Evolutionary conservation across 176 grass and related monocot genomes (phyloP), one percentile per base, ranked within the genome.

Genomic region (Rhipidocladum racemiflorum): DNA sequence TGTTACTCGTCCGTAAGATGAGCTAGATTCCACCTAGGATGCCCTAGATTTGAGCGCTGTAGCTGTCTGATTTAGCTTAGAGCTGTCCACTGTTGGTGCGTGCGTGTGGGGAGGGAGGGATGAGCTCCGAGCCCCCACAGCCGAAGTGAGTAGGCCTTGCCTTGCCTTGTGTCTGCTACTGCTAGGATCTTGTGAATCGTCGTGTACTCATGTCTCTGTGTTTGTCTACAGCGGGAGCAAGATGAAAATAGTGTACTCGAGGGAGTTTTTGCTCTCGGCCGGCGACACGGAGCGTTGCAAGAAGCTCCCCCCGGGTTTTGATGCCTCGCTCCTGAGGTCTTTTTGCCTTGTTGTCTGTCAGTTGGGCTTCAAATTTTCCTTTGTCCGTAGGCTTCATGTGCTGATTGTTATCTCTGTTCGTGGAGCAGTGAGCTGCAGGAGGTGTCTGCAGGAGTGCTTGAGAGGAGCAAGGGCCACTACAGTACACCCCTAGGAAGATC

Each of bases 201-300:
- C 69, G 34, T 72, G 13, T 79, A 57, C 17, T 80, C 21, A 32
- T 16, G 5, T 61, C 20, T 28, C 12, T 49, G 25, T 64, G 30
- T 39, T 77, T 57, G 17, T 71, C 6, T n/a, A 7, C 70, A 61
- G 10, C 68, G 85, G 89, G 79, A 79, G 85, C 82, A 88, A 83
- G 48, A 78, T 57, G 56, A 90, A 61, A 81, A 82, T 77, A 61
- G 87, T 56, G 3, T 99, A 95, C 85, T 86, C 92, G 6, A 99
- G 85, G 83, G 96, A 99, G 14, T 90, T 90, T 23, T 83, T 99
- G 25, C 45, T 99, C 78, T 88, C 91, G 40, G 44, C 93, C 56
- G 87, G 85, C 29, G 72, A 87, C 62, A 82, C 86, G 10, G 92
- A 89, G 42, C 65, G 61, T 32, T 93, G 96, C 88, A 93, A 93